Base-by-base conservation (phyloP, 176 grass and related monocot genomes). In the Themeda triandra region DNA sequence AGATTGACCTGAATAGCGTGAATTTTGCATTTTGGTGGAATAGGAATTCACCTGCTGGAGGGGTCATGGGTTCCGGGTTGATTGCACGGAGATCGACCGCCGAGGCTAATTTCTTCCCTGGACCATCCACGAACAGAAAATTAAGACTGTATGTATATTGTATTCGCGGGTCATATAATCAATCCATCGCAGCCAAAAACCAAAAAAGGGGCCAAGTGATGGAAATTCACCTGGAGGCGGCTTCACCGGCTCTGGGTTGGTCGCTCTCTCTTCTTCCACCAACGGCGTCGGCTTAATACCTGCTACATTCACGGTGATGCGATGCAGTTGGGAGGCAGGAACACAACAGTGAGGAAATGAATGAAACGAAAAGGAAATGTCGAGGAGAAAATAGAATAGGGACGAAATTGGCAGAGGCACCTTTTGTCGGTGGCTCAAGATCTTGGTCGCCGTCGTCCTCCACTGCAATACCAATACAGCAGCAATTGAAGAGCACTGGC, bases 1-100 rank as follows among this genome's bases (percentile, higher is more conserved):
- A 75, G 70, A 59, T 49, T 37, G 42, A 65, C 6, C 32, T 31
- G 32, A 83, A 89, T 49, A 19, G 46, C 21, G 70, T 4, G 59
- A 49, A 13, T 72, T 66, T 41, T 35, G 53, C n/a, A 83, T 77
- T 33, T 33, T 23, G 73, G 1, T 33, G 35, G 35, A 72, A 11
- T 42, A 82, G 72, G n/a, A 65, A 25, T 75, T 90, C 53, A 93
- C 94, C 84, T 91, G 78, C 39, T 78, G 77, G 63, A 79, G 75
- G 63, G 77, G 41, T 80, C 31, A 91, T 69, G 13, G 88, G 80
- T 48, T 87, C 83, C 18, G 46, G 80, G 15, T 89, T 82, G 31
- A 89, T 76, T 12, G 40, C 53, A 64, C 76, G 87, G 75, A 83
- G 73, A 75, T 88, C 82, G 6, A 90, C 68, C 10, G 33, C 45